Conservation (phyloP, 75 land plant species). For the Cupressus sempervirens region DNA sequence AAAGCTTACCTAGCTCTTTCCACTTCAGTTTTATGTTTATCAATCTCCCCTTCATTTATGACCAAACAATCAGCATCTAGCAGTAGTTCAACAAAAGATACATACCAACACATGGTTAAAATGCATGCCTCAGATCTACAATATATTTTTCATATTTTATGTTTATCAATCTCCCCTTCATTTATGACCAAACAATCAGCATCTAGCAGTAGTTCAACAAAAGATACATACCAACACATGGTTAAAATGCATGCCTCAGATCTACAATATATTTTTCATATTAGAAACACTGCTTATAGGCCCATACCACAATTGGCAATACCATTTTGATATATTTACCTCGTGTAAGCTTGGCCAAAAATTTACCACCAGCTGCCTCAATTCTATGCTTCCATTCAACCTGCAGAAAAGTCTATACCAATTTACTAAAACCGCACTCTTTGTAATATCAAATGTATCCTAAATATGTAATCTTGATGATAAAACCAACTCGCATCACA, state of each 20-base stretch:
- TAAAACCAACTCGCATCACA: neutral
- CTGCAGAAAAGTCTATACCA: slow-evolving; percentile 26
- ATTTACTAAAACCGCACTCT: neutral
- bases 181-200: slow-evolving; percentile 62
- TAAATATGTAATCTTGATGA: neutral
- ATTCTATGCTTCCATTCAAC: slow-evolving; percentile 59
- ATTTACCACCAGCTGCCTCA: slow-evolving; percentile 56
- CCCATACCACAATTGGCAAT: neutral
- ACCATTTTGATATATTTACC: slow-evolving; percentile 20
- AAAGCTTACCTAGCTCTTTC: slow-evolving; percentile 59
- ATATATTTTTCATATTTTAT: slow-evolving; percentile 14
- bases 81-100: neutral
- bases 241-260: neutral
- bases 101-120: neutral
- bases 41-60: slow-evolving; percentile 36
- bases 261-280: neutral
- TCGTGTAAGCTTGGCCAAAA: slow-evolving; percentile 43
- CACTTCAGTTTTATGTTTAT: slow-evolving; percentile 38
- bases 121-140: neutral
- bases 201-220: slow-evolving; percentile 25
- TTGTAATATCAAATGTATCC: neutral
- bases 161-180: slow-evolving; percentile 37
- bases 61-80: slow-evolving; percentile 73
- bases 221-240: neutral
- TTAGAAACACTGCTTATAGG: neutral